Conservation (phyloP, 1,284 basidiomycete species). For the Cutaneotrichosporon sp. region DNA sequence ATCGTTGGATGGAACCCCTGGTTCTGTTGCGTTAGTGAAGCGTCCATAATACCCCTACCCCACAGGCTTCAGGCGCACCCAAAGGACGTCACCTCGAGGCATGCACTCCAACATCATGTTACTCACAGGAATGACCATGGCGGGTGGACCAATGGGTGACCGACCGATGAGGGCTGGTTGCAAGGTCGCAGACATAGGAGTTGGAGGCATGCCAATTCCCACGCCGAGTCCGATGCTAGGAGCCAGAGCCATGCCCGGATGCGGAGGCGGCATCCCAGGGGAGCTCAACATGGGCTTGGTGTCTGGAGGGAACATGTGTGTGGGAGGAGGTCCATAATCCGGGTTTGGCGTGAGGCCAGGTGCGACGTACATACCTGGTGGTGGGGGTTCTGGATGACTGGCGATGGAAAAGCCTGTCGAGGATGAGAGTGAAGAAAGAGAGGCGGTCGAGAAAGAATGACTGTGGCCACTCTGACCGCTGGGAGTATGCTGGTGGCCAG, state of each 20-base stretch:
- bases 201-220: conserved; percentile 17
- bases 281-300: conserved; percentile 11
- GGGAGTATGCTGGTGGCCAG: conserved; percentile 15
- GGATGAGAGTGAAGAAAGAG: conserved; percentile 25
- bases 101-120: not conserved
- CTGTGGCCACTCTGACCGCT: conserved; percentile 18
- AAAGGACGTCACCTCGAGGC: not conserved
- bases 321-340: conserved; percentile 6
- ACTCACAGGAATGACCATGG: conserved; percentile 18
- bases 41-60: not conserved
- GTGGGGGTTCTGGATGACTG: conserved; percentile 15
- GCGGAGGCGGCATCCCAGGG: not conserved
- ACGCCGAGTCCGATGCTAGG: conserved; percentile 12
- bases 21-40: conserved; percentile 1
- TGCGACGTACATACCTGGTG: conserved; percentile 13
- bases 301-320: conserved; percentile 13
- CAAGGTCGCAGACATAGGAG: conserved; percentile 13
- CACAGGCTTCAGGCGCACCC: not conserved
- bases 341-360: conserved; percentile 11
- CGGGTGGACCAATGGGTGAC: conserved; percentile 12
- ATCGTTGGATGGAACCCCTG: conserved; percentile 7
- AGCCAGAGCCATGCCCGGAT: conserved; percentile 6
- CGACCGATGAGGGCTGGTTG: conserved; percentile 18
- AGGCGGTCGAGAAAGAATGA: conserved; percentile 27
- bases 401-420: conserved; percentile 25